Base-by-base conservation (phyloP, 805 yeast genomes). In the Schwanniomyces yamadae region DNA sequence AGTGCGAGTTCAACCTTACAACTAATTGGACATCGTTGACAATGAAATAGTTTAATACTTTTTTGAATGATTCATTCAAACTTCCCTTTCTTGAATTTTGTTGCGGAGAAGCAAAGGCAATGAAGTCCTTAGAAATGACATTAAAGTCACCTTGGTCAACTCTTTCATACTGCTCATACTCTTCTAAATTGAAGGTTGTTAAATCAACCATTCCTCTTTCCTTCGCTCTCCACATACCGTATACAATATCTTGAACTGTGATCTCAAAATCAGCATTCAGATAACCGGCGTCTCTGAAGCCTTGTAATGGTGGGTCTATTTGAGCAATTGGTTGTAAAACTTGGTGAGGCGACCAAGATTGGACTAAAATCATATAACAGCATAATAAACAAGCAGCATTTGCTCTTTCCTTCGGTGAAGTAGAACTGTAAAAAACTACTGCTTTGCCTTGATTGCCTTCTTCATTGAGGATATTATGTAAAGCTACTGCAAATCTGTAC, bases 91-190 rank as follows among this genome's bases (percentile, higher is more conserved):
- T 46, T 13, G 49, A 44, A 36, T 70, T 63, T 57, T 85, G 93
- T 50, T 82, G 88, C 3, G 99, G 99, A 2, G 97, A 89, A 4
- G 99, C 99, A 73, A 93, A 93, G 20, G 99, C 99, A 46, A 93
- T 83, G 53, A 91, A 93, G 57, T 93, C 95, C 42, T 93, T 91
- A 3, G 96, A 85, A 31, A 93, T 69, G 23, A 84, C 82, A 59
- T 93, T 93, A 52, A 93, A 86, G 61, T 93, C 99, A 44, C 99
- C 99, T 59, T 90, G 93, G 56, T 93, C 98, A 2, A 93, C 99
- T 45, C 95, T 71, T 61, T 93, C 99, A 55, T 86, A 90, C 52
- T 80, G 84, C 60, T 93, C 99, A 59, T 90, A 91, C 54, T 88
- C 95, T 57, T 93, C 98, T 39, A 93, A 70, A 55, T 90, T 86